Evolutionary conservation across 306 rosid genomes (phyloP), one percentile per base, ranked within the genome.

Genomic region (Cicer pinnatifidum): DNA sequence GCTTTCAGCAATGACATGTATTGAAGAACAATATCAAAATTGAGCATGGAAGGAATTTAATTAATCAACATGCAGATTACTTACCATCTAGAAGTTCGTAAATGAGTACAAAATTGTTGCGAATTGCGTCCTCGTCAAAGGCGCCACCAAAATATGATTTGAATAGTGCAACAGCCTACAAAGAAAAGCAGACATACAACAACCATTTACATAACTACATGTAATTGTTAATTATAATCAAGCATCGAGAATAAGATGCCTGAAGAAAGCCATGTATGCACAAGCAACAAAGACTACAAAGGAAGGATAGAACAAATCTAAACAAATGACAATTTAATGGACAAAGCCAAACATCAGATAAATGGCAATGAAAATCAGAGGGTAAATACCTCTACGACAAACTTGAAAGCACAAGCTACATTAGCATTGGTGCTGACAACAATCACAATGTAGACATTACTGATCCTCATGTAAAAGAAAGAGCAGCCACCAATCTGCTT

Each of bases 361-460:
- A 67, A 58, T 47, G 60, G 41, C 17, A 33, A 72, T 8, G 45
- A 69, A n/a, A 72, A 59, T 35, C 44, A 74, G 69, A 20, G 33
- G 52, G 12, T 72, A 23, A 73, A 48, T 86, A 95, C 99, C 99
- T 95, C 99, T 67, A 90, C 99, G 35, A 90, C 97, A 82, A 95
- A 95, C 88, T 91, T 95, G 89, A 95, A 95, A 40, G 99, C 96
- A 15, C 99, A 95, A 67, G 97, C 99, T 63, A 91, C 96, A 81
- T 95, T 95, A 28, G 99, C 97, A 78, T 95, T 95, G 92, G 92
- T 90, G 89, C 99, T 90, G 83, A 95, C 99, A 58, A 95, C 99
- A 78, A 91, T 95, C 38, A 79, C 74, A 9, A 79, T 66, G 56
- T 65, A 73, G 90, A 89, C 85, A 54, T 94, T 94, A 87, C 99